These are phyloP conservation scores for Fusarium acutatum DNA, from an alignment of 2,329 filamentous ascomycete genomes.

Conservation along the genomic window DNA sequence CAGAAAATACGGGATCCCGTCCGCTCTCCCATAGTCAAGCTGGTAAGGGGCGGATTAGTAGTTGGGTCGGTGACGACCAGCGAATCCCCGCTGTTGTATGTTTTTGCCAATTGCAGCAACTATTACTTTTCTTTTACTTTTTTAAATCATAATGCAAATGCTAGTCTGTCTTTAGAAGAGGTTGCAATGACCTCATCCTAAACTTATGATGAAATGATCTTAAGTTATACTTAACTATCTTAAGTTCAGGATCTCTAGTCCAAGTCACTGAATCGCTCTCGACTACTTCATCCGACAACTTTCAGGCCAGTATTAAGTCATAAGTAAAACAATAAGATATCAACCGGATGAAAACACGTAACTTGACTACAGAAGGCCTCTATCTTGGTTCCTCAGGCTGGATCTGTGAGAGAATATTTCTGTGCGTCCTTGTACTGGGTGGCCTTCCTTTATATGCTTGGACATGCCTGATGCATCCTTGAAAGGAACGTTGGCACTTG, in stretches of 20 bases:
- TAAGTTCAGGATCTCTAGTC: background rate
- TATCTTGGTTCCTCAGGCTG: background rate
- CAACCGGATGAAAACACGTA: background rate
- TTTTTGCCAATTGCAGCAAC: background rate
- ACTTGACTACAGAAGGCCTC: background rate
- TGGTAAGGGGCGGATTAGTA: background rate
- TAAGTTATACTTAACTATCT: background rate
- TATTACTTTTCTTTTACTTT: background rate
- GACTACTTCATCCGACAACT: background rate
- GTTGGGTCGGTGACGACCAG: background rate
- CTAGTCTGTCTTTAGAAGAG: background rate
- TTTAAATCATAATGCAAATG: background rate
- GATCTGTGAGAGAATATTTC: background rate
- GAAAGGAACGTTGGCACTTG: background rate
- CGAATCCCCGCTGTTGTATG: background rate
- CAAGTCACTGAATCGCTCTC: background rate
- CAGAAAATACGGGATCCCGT: conserved; percentile 4
- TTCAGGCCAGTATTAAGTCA: background rate
- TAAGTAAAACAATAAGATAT: background rate
- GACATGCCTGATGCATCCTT: background rate
- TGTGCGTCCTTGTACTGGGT: background rate
- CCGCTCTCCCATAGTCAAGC: background rate
- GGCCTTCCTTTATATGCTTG: background rate
- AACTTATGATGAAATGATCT: background rate
- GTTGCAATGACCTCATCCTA: background rate